Base-by-base conservation (phyloP, 78 protist species). In the Dictyostelium capitatum region DNA sequence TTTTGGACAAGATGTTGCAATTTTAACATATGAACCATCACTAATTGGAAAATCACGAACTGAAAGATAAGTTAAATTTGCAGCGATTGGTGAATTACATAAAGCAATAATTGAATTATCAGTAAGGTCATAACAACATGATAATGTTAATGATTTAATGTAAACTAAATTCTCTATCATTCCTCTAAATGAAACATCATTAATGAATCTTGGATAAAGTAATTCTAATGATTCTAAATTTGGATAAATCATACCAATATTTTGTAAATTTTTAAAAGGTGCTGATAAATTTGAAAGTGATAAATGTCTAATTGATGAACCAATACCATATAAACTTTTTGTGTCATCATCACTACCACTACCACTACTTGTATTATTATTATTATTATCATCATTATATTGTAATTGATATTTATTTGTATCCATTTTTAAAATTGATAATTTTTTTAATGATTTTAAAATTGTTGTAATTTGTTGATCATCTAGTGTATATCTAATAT, bases 231-330 rank as follows among this genome's bases (percentile, higher is more conserved):
- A 15, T 30, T 37, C 50, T 9, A 79, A 12, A 79, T 79, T 79
- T 54, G 83, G 83, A 54, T 30, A 79, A 19, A 79, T 20, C 14
- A 56, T 15, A 79, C 83, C 83, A 51, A 79, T 32, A n/a, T 79
- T 79, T 51, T 23, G 12, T 19, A 30, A 37, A 19, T 79, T 79
- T 4, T 15, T 41, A 2, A 15, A 19, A 28, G 65, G 65, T 17
- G 83, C 65, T 32, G 4, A 5, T 19, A 23, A 46, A 46, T 73
- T 73, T 10, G 53, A 17, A 23, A 73, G 41, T 37, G 51, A 9
- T 9, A 73, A 46, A 15, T 47, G 17, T 46, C 19, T 73, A 4
- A 73, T 25, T n/a, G 79, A 73, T 43, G 41, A 37, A 19, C 19
- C 28, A 54, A 54, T 12, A 54, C 28, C 1, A 12, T 19, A 19